These are phyloP conservation scores for Anastatica hierochuntica DNA, from an alignment of 345 rosid species.

Conservation along the genomic window DNA sequence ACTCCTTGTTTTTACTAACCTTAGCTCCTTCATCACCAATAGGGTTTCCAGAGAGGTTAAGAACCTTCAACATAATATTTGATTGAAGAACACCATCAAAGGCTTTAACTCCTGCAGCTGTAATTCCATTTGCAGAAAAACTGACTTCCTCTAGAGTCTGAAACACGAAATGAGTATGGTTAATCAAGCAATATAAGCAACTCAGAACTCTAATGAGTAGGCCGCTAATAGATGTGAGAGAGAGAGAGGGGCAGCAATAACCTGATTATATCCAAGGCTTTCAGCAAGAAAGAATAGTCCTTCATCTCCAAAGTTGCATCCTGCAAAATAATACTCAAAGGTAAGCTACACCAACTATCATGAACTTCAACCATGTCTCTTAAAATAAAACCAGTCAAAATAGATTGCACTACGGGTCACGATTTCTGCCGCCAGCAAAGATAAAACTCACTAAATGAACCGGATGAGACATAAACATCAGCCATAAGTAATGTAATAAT, in stretches of 20 bases:
- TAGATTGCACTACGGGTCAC: not conserved
- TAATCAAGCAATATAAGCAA: conserved; percentile 1
- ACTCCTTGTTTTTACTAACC: conserved; percentile 40
- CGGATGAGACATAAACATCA: not conserved
- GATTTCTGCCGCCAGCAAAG: too few species aligned
- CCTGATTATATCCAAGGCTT: conserved; percentile 92
- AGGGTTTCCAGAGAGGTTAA: conserved; percentile 86
- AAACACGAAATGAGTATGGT: conserved; percentile 14
- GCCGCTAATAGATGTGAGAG: not conserved
- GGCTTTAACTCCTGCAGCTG: conserved; percentile 76
- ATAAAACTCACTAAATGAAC: too few species aligned
- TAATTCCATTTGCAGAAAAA: conserved; percentile 94
- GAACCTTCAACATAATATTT: conserved; percentile 53
- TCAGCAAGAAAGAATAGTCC: conserved; percentile 79
- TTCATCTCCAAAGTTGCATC: conserved; percentile 89
- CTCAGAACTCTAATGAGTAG: not conserved
- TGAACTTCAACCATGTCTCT: not conserved
- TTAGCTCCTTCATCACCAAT: conserved; percentile 93
- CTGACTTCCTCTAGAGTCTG: conserved; percentile 84
- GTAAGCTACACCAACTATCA: conserved; percentile 9
- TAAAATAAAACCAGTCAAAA: not conserved
- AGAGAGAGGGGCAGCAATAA: conserved; percentile 19
- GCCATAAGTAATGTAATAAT: not conserved
- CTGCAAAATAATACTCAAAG: conserved; percentile 29
- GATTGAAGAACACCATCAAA: conserved; percentile 83